Evolutionary conservation across 257 asterid species (phyloP), one percentile per base, ranked within the genome.

Genomic region (Salvia rosmarinus): DNA sequence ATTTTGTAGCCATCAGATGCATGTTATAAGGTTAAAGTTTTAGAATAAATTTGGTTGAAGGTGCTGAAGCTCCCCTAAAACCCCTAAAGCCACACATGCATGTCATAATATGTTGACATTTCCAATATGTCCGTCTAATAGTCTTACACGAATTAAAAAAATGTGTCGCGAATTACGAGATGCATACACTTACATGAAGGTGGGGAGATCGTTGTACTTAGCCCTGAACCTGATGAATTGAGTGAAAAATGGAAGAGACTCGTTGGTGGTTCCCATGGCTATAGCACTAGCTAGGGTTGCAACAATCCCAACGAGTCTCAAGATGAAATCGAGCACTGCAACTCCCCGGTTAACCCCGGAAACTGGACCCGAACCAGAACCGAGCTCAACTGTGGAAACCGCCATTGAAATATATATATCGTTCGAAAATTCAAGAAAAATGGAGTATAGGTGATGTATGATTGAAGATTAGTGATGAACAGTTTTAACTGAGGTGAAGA

Each of bases 241-340:
- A 49, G 81, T 80, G 75, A 85, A 82, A 70, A 83, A 77, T 0
- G 93, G 83, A 9, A 81, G 81, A 0, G 81, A 54, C 23, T 82
- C 81, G 16, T 81, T 32, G 6, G 92, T 83, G 1, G 85, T 83
- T 0, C 80, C 88, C 95, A 90, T 90, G 46, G 93, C 84, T 73
- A 88, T 78, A 0, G 90, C 91, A 66, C 95, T 87, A 20, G 86
- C 91, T 23, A 85, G 70, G 64, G 87, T 87, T 6, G 80, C 91
- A 32, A 80, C 9, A 34, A 85, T 70, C 0, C 78, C 96, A 0
- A 85, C 47, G 2, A 87, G 23, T 67, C 95, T 82, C 54, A 87
- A 42, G 20, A 86, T 72, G 42, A 87, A 84, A 37, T 89, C 96
- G 11, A 82, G 56, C 23, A 83, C 63, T 0, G 85, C 81, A 6